Conservation (phyloP, 2,329 filamentous ascomycete genomes). For the Simplicillium aogashimaense region DNA sequence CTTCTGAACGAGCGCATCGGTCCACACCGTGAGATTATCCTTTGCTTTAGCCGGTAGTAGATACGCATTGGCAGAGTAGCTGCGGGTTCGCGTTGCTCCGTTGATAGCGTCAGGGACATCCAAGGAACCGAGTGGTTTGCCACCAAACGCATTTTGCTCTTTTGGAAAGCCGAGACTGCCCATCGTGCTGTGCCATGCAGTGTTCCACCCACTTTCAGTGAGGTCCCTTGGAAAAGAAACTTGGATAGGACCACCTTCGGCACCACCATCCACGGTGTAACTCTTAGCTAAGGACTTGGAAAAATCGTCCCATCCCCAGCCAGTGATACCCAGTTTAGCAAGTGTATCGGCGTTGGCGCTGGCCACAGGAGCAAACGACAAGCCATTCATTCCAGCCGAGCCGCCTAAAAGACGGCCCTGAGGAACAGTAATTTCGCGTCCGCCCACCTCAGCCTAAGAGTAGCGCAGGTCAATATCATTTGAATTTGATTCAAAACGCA, state of each 20-base stretch:
- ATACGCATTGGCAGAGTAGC: conserved; percentile 24
- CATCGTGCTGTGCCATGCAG: background rate
- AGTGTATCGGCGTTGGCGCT: conserved; percentile 11
- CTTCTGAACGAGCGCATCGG: conserved; percentile 16
- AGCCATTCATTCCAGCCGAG: conserved; percentile 13
- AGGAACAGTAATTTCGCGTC: conserved; percentile 12
- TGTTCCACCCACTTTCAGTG: conserved; percentile 9
- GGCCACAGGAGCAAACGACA: conserved; percentile 12
- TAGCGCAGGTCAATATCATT: conserved; percentile 13
- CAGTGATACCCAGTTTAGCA: conserved; percentile 8
- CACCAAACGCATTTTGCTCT: no score
- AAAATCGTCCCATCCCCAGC: conserved; percentile 11
- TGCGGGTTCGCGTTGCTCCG: conserved; percentile 21
- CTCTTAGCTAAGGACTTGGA: conserved; percentile 1
- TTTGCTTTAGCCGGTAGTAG: conserved; percentile 7
- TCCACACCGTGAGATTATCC: conserved; percentile 29
- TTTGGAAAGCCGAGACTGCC: no score
- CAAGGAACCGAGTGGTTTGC: no score
- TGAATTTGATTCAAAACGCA: conserved; percentile 4
- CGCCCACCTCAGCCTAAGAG: conserved; percentile 10
- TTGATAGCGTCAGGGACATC: conserved; percentile 1
- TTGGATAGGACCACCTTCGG: conserved; percentile 1
- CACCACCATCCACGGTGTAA: no score
- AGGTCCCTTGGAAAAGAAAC: conserved; percentile 10
- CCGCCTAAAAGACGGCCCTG: conserved; percentile 14